Base-by-base conservation (phyloP, 345 rosid genomes). In the Gossypioides kirkii region DNA sequence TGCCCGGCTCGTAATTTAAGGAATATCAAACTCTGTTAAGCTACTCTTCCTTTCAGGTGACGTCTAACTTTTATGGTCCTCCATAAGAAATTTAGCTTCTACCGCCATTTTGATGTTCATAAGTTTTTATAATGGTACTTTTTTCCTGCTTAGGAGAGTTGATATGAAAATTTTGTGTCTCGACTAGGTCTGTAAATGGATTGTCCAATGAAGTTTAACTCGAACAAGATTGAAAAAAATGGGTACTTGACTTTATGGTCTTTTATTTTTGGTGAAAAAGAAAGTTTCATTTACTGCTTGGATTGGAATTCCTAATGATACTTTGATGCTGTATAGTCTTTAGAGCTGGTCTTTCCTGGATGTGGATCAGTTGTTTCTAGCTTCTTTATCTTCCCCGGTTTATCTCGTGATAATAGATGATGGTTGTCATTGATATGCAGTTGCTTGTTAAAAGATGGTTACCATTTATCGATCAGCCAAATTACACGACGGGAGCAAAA, bases 111-210 rank as follows among this genome's bases (percentile, higher is more conserved):
- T 22, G 59, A 38, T 71, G 70, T 62, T n/a, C 49, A 63, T 73
- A 53, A 52, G 69, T 61, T 52, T 63, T 47, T 32, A 32, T 32
- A 32, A 38, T 61, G 56, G 76, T 77, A 56, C 60, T 28, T 47
- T 71, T 72, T 77, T 76, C 71, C 43, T 71, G 78, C 61, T 62
- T 22, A 69, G 81, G 61, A 71, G 23, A 75, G 61, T 74, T 38
- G 67, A 49, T 77, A 72, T 73, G 2, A 70, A 66, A 65, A 18
- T 73, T 79, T 79, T 75, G 75, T 83, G 87, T 80, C 75, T 82
- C 73, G 69, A 73, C 41, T 70, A 73, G 83, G 74, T 68, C 52
- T 86, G 87, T 82, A 86, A 71, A 86, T 86, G 80, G 75, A 76
- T 70, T 74, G 76, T 77, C 72, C 74, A 71, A 60, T 63, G 62